These are phyloP conservation scores for Allium cepa DNA, from an alignment of 106 monocot genomes.

Conservation along the genomic window DNA sequence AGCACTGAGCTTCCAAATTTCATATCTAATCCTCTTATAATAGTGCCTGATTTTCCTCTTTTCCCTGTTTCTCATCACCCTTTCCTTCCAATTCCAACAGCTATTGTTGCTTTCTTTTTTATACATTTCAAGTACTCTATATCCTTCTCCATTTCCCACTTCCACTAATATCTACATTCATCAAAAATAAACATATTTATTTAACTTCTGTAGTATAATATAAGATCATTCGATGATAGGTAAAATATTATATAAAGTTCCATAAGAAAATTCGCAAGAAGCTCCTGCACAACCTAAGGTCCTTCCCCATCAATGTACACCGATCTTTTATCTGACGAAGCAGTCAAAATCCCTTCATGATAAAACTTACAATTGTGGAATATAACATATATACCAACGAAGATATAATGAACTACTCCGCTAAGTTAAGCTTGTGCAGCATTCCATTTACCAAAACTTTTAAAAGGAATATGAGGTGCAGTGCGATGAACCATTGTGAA, in stretches of 20 bases:
- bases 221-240: too few species aligned
- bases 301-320: constrained; percentile 43
- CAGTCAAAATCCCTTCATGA: constrained; percentile 50
- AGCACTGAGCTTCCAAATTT: constrained; percentile 48
- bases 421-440: constrained; percentile 80
- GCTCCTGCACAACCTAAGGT: constrained; percentile 30
- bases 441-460: constrained; percentile 76
- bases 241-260: too few species aligned
- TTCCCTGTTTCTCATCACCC: constrained; percentile 40
- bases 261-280: not conserved
- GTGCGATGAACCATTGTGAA: constrained; percentile 99
- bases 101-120: too few species aligned
- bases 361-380: constrained; percentile 38
- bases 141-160: constrained; percentile 4
- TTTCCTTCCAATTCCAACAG: constrained; percentile 14
- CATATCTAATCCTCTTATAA: constrained; percentile 37
- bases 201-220: too few species aligned
- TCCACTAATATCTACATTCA: constrained; percentile 27
- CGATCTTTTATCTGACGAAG: constrained; percentile 48
- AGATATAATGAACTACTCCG: constrained; percentile 92
- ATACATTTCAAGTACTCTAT: constrained; percentile 26
- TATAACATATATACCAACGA: constrained; percentile 52
- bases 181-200: too few species aligned
- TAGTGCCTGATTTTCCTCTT: constrained; percentile 35
- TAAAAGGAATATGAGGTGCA: constrained; percentile 97